These are phyloP conservation scores for Ogataea hybrid DNA, from an alignment of 1,139 yeast genomes.

Conservation along the genomic window DNA sequence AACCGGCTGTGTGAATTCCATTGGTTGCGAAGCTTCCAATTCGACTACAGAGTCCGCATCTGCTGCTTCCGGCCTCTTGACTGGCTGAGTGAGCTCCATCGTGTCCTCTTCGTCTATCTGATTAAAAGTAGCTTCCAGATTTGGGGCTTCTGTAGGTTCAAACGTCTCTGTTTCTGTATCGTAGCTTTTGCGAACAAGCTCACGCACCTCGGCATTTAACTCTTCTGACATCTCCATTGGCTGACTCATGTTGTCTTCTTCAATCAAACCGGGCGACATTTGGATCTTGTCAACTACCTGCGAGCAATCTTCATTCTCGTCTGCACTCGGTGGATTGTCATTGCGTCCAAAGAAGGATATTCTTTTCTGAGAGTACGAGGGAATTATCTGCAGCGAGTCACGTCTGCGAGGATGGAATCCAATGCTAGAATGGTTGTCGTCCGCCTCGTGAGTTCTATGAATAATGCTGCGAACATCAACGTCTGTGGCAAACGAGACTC, in stretches of 20 bases:
- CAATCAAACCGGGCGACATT: constrained; percentile 8
- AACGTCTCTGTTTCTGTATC: not conserved
- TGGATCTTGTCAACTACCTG: constrained; percentile 17
- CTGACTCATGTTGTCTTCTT: constrained; percentile 26
- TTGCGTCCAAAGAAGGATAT: not conserved
- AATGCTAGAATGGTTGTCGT: not conserved
- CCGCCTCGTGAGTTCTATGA: constrained; percentile 15
- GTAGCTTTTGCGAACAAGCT: constrained; percentile 1
- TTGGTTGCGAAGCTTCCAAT: constrained; percentile 5
- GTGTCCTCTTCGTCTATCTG: constrained; percentile 12
- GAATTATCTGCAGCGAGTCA: constrained; percentile 19
- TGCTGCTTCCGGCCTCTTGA: constrained; percentile 3
- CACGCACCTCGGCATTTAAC: constrained; percentile 19
- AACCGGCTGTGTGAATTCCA: constrained; percentile 16
- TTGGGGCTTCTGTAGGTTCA: not conserved
- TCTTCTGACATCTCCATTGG: constrained; percentile 30
- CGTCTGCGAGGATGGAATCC: constrained; percentile 19
- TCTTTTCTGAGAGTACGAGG: constrained; percentile 11
- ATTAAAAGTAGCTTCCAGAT: constrained; percentile 11
- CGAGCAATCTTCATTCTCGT: constrained; percentile 16
- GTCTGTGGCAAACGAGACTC: constrained; percentile 77
- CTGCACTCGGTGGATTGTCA: not conserved
- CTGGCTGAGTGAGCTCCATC: constrained; percentile 22
- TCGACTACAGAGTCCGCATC: not conserved
- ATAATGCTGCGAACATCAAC: constrained; percentile 65